phyloP scores from a whole-genome alignment of 2,329 filamentous ascomycete genomes.

The Aureobasidium mangrovei region DNA sequence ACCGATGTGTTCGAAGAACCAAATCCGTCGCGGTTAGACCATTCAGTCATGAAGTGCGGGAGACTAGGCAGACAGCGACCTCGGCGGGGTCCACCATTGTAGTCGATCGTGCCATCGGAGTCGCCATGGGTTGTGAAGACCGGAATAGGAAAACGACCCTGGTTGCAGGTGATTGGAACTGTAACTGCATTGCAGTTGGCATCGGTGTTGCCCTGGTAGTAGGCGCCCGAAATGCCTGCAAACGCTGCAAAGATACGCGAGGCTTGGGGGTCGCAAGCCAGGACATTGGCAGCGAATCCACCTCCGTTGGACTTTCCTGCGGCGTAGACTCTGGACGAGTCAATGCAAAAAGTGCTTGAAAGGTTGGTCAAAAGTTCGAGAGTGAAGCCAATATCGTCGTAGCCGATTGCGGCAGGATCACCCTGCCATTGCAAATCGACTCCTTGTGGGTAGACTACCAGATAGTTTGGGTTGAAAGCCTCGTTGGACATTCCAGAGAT shows the following conservation, averaged over 20 bases:
- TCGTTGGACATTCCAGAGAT: slow-evolving; percentile 40
- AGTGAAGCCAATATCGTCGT: slow-evolving; percentile 38
- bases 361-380: slow-evolving; percentile 34
- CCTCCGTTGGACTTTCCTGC: slow-evolving; percentile 47
- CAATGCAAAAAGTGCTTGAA: slow-evolving; percentile 35
- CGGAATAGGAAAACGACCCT: slow-evolving; percentile 26
- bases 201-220: slow-evolving; percentile 30
- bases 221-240: slow-evolving; percentile 40
- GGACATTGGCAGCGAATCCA: slow-evolving; percentile 38
- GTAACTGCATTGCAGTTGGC: slow-evolving; percentile 16
- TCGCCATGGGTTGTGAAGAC: slow-evolving; percentile 39
- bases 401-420: slow-evolving; percentile 31
- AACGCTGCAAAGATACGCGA: slow-evolving; percentile 42
- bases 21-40: slow-evolving; percentile 30
- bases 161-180: slow-evolving; percentile 22
- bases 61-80: slow-evolving; percentile 23
- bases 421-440: slow-evolving; percentile 32
- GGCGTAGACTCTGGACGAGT: slow-evolving; percentile 35
- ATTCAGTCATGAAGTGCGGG: slow-evolving; percentile 29
- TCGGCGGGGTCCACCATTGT: slow-evolving; percentile 28
- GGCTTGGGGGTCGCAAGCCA: slow-evolving; percentile 37
- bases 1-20: slow-evolving; percentile 21
- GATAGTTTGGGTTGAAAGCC: slow-evolving; percentile 35
- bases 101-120: slow-evolving; percentile 34
- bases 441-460: slow-evolving; percentile 39